phyloP scores from a whole-genome alignment of 805 yeast species.

The Candida xyloterini region DNA sequence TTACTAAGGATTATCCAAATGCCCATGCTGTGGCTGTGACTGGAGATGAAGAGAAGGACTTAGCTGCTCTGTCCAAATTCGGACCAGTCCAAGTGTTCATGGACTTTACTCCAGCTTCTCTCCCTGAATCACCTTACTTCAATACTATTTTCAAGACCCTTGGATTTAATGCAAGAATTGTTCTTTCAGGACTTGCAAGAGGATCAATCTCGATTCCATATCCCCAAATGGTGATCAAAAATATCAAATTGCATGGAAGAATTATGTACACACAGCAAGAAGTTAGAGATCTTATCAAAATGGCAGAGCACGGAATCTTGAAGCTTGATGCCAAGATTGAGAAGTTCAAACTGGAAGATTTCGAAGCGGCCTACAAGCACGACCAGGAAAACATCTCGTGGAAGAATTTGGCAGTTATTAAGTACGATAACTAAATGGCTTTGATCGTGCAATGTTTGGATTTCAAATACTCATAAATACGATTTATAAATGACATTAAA shows the following conservation, averaged over 20 bases:
- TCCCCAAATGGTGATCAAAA: neutral
- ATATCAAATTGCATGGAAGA: slow-evolving; percentile 4
- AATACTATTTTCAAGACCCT: slow-evolving; percentile 1
- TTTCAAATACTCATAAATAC: too few relatives aligned
- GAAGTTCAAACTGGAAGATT: slow-evolving; percentile 4
- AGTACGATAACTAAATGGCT: neutral
- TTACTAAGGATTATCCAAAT: neutral
- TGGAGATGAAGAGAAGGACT: slow-evolving; percentile 4
- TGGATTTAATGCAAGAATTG: slow-evolving; percentile 2
- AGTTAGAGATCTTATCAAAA: slow-evolving; percentile 1
- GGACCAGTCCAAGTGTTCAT: slow-evolving; percentile 5
- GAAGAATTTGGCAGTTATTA: neutral
- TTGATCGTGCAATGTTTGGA: too few relatives aligned
- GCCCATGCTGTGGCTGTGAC: slow-evolving; percentile 5
- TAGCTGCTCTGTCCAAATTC: neutral
- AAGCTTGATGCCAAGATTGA: slow-evolving; percentile 1
- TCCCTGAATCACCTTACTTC: neutral
- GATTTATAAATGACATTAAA: too few relatives aligned
- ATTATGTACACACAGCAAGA: slow-evolving; percentile 8
- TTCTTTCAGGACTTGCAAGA: slow-evolving; percentile 4
- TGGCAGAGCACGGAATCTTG: slow-evolving; percentile 8
- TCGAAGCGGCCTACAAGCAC: slow-evolving; percentile 1
- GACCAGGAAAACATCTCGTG: neutral
- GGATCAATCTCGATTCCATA: slow-evolving; percentile 1
- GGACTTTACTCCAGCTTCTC: slow-evolving; percentile 5